phyloP scores from a whole-genome alignment of 2,329 filamentous ascomycete genomes.

The Alternaria brassicicola region DNA sequence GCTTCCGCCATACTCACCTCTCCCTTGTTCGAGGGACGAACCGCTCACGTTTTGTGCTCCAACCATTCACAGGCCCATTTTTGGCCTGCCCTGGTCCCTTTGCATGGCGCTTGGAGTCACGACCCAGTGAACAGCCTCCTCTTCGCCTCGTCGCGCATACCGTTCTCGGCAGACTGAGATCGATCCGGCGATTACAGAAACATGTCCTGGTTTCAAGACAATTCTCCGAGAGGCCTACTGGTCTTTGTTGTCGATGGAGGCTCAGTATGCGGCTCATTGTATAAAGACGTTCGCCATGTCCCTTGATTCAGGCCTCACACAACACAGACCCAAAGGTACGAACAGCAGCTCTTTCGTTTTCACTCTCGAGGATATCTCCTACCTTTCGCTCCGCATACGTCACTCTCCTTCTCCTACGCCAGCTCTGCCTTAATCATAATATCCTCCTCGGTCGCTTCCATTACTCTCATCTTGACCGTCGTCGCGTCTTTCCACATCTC shows the following conservation, averaged over 20 bases:
- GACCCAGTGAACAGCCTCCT: constrained; percentile 39
- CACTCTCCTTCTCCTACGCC: constrained; percentile 40
- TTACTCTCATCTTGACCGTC: constrained; percentile 25
- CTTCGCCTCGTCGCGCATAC: constrained; percentile 39
- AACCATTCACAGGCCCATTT: constrained; percentile 42
- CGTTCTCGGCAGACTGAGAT: constrained; percentile 34
- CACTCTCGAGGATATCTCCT: constrained; percentile 40
- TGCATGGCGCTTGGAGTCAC: constrained; percentile 39
- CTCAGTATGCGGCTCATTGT: constrained; percentile 36
- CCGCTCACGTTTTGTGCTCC: constrained; percentile 29
- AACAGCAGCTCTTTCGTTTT: constrained; percentile 43
- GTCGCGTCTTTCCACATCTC: constrained; percentile 20
- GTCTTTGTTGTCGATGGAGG: constrained; percentile 34
- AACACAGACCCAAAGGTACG: constrained; percentile 33
- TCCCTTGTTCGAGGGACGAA: constrained; percentile 34
- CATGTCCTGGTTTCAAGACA: constrained; percentile 47
- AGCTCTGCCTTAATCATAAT: constrained; percentile 42
- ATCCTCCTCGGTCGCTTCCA: constrained; percentile 34
- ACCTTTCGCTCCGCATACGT: constrained; percentile 37
- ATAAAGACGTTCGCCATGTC: constrained; percentile 40
- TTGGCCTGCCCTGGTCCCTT: constrained; percentile 35
- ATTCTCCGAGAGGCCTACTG: constrained; percentile 44
- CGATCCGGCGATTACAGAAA: constrained; percentile 50
- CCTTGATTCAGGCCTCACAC: constrained; percentile 31
- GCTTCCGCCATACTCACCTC: constrained; percentile 36